A percentile compares a stretch with the other conserved stretches of the same genome.
phyloP scores from a whole-genome alignment of 2,329 filamentous ascomycete genomes.

The Stylonectria norvegica region DNA sequence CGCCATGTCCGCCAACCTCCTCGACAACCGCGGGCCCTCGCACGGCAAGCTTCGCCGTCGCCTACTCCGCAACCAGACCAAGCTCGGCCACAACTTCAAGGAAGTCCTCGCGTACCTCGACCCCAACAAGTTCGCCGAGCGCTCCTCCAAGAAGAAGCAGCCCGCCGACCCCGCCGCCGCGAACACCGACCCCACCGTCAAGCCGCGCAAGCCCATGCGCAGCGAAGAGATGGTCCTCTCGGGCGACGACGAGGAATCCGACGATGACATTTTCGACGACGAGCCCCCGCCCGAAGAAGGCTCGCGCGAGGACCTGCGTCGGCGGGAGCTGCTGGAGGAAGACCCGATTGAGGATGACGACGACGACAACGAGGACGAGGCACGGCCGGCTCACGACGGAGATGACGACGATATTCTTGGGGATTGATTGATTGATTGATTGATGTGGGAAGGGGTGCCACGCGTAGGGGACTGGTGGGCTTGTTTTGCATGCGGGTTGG shows the following conservation, averaged over 20 bases:
- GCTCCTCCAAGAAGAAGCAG: conserved; percentile 39
- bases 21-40: conserved; percentile 61
- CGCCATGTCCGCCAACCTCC: conserved; percentile 68
- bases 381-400: conserved; percentile 34
- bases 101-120: conserved; percentile 81
- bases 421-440: no score
- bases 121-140: conserved; percentile 53
- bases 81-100: conserved; percentile 79
- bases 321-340: conserved; percentile 52
- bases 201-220: conserved; percentile 33
- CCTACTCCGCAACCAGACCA: conserved; percentile 73
- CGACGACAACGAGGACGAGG: conserved; percentile 31
- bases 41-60: conserved; percentile 65
- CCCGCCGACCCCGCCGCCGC: conserved; percentile 25
- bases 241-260: conserved; percentile 37
- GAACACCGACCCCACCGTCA: conserved; percentile 14
- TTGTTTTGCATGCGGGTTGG: conserved; percentile 13
- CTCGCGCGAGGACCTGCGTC: conserved; percentile 54
- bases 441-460: conserved; percentile 8
- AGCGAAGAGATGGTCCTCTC: conserved; percentile 47
- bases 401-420: conserved; percentile 47
- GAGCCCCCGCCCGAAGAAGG: conserved; percentile 56
- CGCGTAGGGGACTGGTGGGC: conserved; percentile 10
- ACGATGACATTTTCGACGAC: conserved; percentile 45
- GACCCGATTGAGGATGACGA: conserved; percentile 40